Conservation (phyloP, 768 basidiomycete species). For the Melanogaster broomeanus region DNA sequence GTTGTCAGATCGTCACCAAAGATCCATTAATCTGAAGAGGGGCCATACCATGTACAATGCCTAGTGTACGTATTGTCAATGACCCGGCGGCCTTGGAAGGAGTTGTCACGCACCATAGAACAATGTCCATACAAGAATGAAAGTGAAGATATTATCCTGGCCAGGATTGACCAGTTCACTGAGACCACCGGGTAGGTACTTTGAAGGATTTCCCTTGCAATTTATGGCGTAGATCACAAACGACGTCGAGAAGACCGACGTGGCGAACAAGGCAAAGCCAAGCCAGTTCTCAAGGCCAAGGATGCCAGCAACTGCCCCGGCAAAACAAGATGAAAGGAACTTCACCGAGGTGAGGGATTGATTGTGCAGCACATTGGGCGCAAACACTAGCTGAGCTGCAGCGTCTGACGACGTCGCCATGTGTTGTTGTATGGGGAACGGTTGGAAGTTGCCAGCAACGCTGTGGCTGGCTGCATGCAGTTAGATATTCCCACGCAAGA, state of each 20-base stretch:
- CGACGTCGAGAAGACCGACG: conserved; percentile 68
- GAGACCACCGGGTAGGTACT: conserved; percentile 63
- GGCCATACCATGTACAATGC: conserved; percentile 50
- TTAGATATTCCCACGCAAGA: conserved; percentile 15
- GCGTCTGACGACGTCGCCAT: conserved; percentile 53
- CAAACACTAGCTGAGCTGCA: conserved; percentile 62
- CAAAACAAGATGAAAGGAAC: conserved; percentile 81
- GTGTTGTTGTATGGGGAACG: not conserved
- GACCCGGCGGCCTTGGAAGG: conserved; percentile 2
- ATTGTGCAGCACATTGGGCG: conserved; percentile 68
- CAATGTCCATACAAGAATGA: conserved; percentile 91
- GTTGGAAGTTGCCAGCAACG: not conserved
- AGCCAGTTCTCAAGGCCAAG: conserved; percentile 84
- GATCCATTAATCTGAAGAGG: not conserved
- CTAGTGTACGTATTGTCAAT: conserved; percentile 22
- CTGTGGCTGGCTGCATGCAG: not conserved
- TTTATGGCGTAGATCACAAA: conserved; percentile 67
- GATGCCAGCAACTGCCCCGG: conserved; percentile 86
- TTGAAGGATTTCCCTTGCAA: conserved; percentile 63
- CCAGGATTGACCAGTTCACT: conserved; percentile 79
- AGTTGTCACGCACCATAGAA: conserved; percentile 70
- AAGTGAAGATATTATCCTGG: conserved; percentile 89
- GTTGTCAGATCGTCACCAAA: conserved; percentile 12
- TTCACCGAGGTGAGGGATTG: conserved; percentile 64
- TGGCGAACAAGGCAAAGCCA: conserved; percentile 79